Conservation (phyloP, 495 filamentous ascomycete species). For the Thozetella sp. region DNA sequence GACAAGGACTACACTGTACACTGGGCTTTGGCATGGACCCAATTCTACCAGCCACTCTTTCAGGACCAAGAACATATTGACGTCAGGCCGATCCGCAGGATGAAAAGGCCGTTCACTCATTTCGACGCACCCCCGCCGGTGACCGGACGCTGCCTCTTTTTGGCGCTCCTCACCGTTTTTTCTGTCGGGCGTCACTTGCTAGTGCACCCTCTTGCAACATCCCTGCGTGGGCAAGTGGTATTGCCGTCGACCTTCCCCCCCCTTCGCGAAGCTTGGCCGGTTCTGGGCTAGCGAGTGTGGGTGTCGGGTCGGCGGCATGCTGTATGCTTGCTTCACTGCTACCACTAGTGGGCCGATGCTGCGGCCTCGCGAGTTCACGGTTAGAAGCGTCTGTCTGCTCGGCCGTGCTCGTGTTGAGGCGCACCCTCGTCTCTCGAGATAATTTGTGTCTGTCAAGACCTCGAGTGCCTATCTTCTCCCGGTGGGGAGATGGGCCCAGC, state of each 20-base stretch:
- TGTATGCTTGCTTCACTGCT: neutral
- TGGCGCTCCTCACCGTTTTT: slow-evolving; percentile 1
- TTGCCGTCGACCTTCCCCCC: neutral
- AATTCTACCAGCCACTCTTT: slow-evolving; percentile 1
- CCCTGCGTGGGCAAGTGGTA: slow-evolving; percentile 1
- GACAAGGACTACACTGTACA: slow-evolving; percentile 20
- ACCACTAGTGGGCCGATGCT: slow-evolving; percentile 16
- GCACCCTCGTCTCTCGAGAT: slow-evolving; percentile 1
- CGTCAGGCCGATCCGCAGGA: slow-evolving; percentile 12
- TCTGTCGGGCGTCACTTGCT: neutral
- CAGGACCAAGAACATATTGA: slow-evolving; percentile 15
- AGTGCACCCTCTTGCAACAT: slow-evolving; percentile 7
- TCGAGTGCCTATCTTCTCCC: neutral
- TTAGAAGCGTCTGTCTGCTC: slow-evolving; percentile 3
- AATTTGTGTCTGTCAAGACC: slow-evolving; percentile 4
- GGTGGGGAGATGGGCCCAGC: neutral
- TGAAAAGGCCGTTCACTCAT: slow-evolving; percentile 15
- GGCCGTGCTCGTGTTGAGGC: neutral
- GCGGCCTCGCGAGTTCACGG: slow-evolving; percentile 9
- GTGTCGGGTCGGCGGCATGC: neutral
- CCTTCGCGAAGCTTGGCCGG: slow-evolving; percentile 13
- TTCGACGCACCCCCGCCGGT: neutral
- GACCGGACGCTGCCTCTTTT: neutral
- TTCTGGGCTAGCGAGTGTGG: slow-evolving; percentile 6
- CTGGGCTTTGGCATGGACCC: slow-evolving; percentile 2